Conservation (phyloP, 1,284 basidiomycete genomes). For the Tilletia horrida region DNA sequence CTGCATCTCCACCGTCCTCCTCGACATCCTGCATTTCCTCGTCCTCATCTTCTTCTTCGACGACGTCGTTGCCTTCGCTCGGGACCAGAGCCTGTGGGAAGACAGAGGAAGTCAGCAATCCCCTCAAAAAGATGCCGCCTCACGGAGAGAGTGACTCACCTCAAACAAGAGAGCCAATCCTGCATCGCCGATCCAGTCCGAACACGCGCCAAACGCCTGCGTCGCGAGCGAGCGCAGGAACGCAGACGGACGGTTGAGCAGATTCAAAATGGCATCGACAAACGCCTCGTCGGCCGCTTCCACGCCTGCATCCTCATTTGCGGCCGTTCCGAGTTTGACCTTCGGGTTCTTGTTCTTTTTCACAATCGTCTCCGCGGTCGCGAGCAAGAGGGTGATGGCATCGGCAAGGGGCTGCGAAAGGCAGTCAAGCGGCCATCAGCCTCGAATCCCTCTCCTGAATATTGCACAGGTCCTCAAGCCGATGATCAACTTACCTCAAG, state of each 20-base stretch:
- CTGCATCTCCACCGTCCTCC: constrained; percentile 59
- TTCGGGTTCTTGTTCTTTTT: constrained; percentile 50
- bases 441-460: too few species aligned
- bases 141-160: constrained; percentile 60
- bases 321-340: constrained; percentile 22
- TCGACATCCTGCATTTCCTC: constrained; percentile 56
- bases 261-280: constrained; percentile 81
- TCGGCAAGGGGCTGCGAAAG: constrained; percentile 16
- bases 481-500: constrained; percentile 24
- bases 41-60: constrained; percentile 61
- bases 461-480: too few species aligned
- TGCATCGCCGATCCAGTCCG: constrained; percentile 67
- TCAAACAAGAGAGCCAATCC: constrained; percentile 79
- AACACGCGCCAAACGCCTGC: constrained; percentile 74
- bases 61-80: constrained; percentile 32
- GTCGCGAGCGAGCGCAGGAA: constrained; percentile 79
- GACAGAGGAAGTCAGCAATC: not conserved
- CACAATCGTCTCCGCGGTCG: constrained; percentile 12
- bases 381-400: constrained; percentile 25
- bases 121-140: constrained; percentile 15
- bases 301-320: constrained; percentile 54
- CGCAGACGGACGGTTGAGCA: constrained; percentile 77
- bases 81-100: constrained; percentile 22
- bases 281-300: constrained; percentile 70
- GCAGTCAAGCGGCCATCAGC: too few species aligned